Conservation (phyloP, 2,329 filamentous ascomycete genomes). For the Tolypocladium capitatum region DNA sequence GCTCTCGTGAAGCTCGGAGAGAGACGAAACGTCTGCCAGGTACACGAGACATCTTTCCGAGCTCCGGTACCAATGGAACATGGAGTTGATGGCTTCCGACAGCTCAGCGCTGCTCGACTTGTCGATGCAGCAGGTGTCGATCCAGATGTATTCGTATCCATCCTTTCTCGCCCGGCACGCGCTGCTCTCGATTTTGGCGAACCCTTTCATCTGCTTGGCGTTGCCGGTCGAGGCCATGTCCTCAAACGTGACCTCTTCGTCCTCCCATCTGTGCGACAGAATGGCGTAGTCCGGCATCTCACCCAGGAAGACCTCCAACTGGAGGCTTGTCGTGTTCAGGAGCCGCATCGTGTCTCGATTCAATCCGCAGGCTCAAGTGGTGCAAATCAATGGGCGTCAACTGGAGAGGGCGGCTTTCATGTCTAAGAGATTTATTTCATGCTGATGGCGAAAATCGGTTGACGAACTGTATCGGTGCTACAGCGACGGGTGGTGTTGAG, state of each 20-base stretch:
- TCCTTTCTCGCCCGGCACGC: slow-evolving; percentile 6
- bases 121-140: slow-evolving; percentile 16
- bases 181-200: slow-evolving; percentile 8
- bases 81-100: slow-evolving; percentile 14
- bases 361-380: not conserved
- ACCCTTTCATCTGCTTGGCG: slow-evolving; percentile 5
- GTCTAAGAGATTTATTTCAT: too few relatives aligned
- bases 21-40: slow-evolving; percentile 7
- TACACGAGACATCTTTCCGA: slow-evolving; percentile 12
- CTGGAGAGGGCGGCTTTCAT: not conserved
- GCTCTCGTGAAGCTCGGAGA: slow-evolving; percentile 4
- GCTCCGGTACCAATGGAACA: slow-evolving; percentile 14
- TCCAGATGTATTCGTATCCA: slow-evolving; percentile 12
- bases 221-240: slow-evolving; percentile 3
- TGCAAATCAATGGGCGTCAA: not conserved
- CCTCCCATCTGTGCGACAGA: slow-evolving; percentile 16
- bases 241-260: slow-evolving; percentile 13
- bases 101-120: slow-evolving; percentile 11
- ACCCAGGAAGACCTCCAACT: slow-evolving; percentile 2
- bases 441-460: not conserved
- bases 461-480: not conserved
- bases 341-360: not conserved
- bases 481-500: not conserved
- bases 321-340: not conserved
- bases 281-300: slow-evolving; percentile 13